These are phyloP conservation scores for Garcia nutans DNA, from an alignment of 345 rosid species.

Conservation along the genomic window DNA sequence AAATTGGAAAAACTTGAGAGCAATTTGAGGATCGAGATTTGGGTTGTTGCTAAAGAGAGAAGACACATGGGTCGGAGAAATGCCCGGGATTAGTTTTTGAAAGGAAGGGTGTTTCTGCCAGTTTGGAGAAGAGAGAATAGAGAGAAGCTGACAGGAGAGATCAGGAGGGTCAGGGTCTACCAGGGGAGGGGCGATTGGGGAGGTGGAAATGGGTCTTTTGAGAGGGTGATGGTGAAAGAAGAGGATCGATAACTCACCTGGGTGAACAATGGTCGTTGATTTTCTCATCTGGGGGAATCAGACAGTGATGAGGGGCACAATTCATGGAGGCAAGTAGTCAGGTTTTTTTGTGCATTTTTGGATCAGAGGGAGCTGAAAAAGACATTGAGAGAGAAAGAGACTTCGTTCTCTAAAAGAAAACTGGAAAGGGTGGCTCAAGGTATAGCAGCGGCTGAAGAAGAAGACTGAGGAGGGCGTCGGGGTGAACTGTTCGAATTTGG, in stretches of 20 bases:
- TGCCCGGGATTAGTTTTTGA: constrained; percentile 34
- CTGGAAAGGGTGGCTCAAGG: not conserved
- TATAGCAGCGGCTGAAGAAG: not conserved
- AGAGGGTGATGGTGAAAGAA: constrained; percentile 21
- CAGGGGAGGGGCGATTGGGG: constrained; percentile 19
- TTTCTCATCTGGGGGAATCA: constrained; percentile 24
- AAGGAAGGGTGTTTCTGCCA: constrained; percentile 57
- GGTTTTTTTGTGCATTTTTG: constrained; percentile 1
- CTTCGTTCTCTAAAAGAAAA: not conserved
- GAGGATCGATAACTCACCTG: constrained; percentile 22
- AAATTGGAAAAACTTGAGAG: constrained; percentile 57
- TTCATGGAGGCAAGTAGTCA: not conserved
- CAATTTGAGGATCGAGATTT: constrained; percentile 42
- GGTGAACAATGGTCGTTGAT: constrained; percentile 18
- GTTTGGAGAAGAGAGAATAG: constrained; percentile 48
- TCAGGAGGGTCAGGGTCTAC: constrained; percentile 29
- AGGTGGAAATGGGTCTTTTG: constrained; percentile 14
- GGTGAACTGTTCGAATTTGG: no score
- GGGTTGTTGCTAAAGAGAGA: constrained; percentile 42
- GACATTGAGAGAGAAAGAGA: not conserved
- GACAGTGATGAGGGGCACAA: constrained; percentile 21
- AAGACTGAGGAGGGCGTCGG: no score
- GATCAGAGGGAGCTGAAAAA: constrained; percentile 1
- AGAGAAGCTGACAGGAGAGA: constrained; percentile 39
- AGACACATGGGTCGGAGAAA: constrained; percentile 51